A percentile compares a stretch with the other conserved stretches of the same genome.
Conservation (phyloP, 2,329 filamentous ascomycete genomes). For the Phoma sp. region DNA sequence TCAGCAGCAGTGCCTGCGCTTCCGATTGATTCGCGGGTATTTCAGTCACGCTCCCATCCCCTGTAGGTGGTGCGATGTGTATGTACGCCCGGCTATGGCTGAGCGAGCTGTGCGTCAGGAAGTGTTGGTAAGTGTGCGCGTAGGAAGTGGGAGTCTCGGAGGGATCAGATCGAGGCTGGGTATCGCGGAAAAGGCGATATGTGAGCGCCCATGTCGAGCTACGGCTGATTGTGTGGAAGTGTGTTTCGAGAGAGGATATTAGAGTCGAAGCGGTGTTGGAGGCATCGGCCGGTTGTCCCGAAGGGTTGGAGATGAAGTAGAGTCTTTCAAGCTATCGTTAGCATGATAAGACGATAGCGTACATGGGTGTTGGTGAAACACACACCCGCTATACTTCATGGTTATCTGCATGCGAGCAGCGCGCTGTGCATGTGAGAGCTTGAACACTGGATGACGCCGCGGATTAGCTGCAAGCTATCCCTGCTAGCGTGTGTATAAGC, state of each 20-base stretch:
- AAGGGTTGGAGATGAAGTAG: conserved; percentile 41
- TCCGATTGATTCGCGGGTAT: conserved; percentile 36
- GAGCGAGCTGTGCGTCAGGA: conserved; percentile 36
- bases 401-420: neutral
- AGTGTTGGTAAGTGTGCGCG: conserved; percentile 37
- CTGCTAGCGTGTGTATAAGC: conserved; percentile 5
- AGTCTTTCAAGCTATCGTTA: conserved; percentile 23
- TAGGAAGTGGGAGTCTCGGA: conserved; percentile 19
- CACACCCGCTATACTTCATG: conserved; percentile 33
- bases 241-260: conserved; percentile 35
- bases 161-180: conserved; percentile 24
- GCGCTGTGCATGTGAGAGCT: neutral
- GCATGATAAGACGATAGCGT: neutral
- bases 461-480: conserved; percentile 10
- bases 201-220: conserved; percentile 36
- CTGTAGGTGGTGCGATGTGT: conserved; percentile 27
- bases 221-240: conserved; percentile 30
- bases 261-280: conserved; percentile 29
- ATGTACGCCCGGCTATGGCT: conserved; percentile 29
- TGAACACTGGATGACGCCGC: neutral
- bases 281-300: conserved; percentile 30
- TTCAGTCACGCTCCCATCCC: conserved; percentile 22
- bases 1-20: conserved; percentile 22
- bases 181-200: conserved; percentile 44
- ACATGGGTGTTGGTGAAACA: neutral